Evolutionary conservation across 306 rosid genomes (phyloP).

Genomic region (Gastrolobium bilobum): DNA sequence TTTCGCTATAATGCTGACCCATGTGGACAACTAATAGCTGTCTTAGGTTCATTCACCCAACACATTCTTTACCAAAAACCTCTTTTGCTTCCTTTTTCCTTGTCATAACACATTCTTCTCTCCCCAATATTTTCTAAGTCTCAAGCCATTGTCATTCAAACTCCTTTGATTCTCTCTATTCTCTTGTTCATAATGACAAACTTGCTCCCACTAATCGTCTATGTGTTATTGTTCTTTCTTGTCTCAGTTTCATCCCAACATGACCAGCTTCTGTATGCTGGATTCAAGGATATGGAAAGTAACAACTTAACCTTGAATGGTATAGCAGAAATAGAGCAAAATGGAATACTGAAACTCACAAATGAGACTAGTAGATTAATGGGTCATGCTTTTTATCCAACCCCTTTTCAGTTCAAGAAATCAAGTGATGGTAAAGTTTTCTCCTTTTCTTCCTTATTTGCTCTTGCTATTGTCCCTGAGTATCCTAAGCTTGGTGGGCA

Average conservation of each 20-base stretch:
- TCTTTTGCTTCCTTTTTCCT: neutral
- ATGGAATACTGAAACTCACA: slow-evolving; percentile 68
- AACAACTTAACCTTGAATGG: slow-evolving; percentile 65
- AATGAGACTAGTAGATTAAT: slow-evolving; percentile 62
- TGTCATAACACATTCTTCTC: neutral
- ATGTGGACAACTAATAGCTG: neutral
- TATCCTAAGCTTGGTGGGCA: slow-evolving; percentile 82
- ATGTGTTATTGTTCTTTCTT: slow-evolving; percentile 44
- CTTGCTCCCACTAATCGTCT: slow-evolving; percentile 44
- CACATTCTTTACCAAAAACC: slow-evolving; percentile 20
- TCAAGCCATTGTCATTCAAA: neutral
- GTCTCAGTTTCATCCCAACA: slow-evolving; percentile 55
- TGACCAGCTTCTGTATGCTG: slow-evolving; percentile 57
- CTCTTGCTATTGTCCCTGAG: slow-evolving; percentile 68
- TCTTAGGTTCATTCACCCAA: neutral
- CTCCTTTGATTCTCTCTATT: neutral
- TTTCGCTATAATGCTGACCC: neutral
- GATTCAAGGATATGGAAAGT: slow-evolving; percentile 57
- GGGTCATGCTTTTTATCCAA: slow-evolving; percentile 66
- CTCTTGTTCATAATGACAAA: slow-evolving; percentile 47
- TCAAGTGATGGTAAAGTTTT: slow-evolving; percentile 56
- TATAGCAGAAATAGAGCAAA: slow-evolving; percentile 56
- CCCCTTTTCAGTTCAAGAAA: slow-evolving; percentile 67
- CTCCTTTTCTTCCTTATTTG: slow-evolving; percentile 79
- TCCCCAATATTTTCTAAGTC: neutral